Base-by-base conservation (phyloP, 495 filamentous ascomycete genomes). In the Halenospora varia region DNA sequence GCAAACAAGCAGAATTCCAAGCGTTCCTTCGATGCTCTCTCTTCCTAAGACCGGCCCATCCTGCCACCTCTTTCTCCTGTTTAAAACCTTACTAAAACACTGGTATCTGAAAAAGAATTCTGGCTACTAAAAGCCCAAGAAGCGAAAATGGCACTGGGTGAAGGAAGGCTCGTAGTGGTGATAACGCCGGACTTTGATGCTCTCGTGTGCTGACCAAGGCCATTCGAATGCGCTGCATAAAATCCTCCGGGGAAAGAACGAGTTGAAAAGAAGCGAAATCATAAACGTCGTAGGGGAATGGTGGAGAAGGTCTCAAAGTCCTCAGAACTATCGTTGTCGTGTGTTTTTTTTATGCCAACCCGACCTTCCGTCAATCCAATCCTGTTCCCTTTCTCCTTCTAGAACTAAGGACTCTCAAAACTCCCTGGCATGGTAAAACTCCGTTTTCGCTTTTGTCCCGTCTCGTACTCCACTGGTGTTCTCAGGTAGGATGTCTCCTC, bases 401-500 rank as follows among this genome's bases (percentile, higher is more conserved):
- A 24, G 18, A 3, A 22, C 15, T 55, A 66, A 35, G 54, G 53
- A 49, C 53, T 61, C 23, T 63, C 60, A 54, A 62, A 67, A 23
- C 35, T 29, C n/a, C 54, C 56, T 0, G 65, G 62, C 45, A 65
- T 59, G 2, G 68, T 70, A 54, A 72, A 82, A 62, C 76, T 81
- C 44, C 75, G 70, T 60, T 78, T 81, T 24, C 78, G 70, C 68
- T 79, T 81, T 57, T 81, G 68, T 51, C 72, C 70, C 17, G 69
- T 61, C n/a, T 64, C 62, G 46, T 62, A 62, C 25, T 58, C 53
- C n/a, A 35, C 45, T 18, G n/a, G n/a, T n/a, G 53, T 35, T 25
- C 59, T 48, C 17, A 65, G 29, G 42, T 60, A 62, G 13, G 52
- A 48, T 23, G 50, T 10, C 10, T 64, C 55, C 25, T 63, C 59